Conservation (phyloP, 2,329 filamentous ascomycete species). For the Tolypocladium album region DNA sequence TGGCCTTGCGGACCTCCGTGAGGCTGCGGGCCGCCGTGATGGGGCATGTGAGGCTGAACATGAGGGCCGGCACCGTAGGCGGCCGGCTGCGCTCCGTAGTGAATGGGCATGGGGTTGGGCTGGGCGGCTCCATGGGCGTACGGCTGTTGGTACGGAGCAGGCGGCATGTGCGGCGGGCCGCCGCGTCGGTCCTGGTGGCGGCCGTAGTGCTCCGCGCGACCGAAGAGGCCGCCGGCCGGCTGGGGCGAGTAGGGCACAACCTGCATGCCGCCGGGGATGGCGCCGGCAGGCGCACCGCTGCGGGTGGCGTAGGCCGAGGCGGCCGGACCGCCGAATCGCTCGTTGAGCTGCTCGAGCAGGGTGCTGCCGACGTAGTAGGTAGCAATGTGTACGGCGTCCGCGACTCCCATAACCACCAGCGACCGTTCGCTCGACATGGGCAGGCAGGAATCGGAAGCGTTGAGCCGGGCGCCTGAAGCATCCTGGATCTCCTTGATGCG, state of each 20-base stretch:
- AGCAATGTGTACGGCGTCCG: slow-evolving; percentile 96
- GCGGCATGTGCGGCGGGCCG: slow-evolving; percentile 58
- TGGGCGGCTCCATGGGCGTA: slow-evolving; percentile 56
- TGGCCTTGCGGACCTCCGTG: slow-evolving; percentile 60
- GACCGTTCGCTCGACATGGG: slow-evolving; percentile 94
- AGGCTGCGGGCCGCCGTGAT: slow-evolving; percentile 45
- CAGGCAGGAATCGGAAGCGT: slow-evolving; percentile 90
- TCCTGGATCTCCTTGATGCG: slow-evolving; percentile 98
- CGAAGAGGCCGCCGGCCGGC: slow-evolving; percentile 84
- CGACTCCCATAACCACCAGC: slow-evolving; percentile 94
- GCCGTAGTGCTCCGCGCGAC: slow-evolving; percentile 75
- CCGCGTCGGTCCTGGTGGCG: slow-evolving; percentile 60
- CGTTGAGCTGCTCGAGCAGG: slow-evolving; percentile 92
- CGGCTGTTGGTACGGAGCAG: slow-evolving; percentile 59
- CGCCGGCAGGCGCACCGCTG: slow-evolving; percentile 84
- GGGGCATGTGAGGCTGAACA: slow-evolving; percentile 61
- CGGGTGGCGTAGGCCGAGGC: slow-evolving; percentile 97
- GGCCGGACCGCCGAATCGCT: slow-evolving; percentile 89
- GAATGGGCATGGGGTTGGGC: slow-evolving; percentile 55
- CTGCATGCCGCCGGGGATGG: slow-evolving; percentile 95
- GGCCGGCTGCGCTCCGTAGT: slow-evolving; percentile 66
- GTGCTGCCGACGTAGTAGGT: slow-evolving; percentile 98
- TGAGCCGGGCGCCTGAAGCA: slow-evolving; percentile 88
- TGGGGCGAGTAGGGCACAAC: slow-evolving; percentile 97
- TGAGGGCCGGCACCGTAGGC: slow-evolving; percentile 69